Percentiles rank a stretch among this genome's conserved stretches.
Conservation (phyloP, 2,329 filamentous ascomycete species). For the Xylariaceae sp. region DNA sequence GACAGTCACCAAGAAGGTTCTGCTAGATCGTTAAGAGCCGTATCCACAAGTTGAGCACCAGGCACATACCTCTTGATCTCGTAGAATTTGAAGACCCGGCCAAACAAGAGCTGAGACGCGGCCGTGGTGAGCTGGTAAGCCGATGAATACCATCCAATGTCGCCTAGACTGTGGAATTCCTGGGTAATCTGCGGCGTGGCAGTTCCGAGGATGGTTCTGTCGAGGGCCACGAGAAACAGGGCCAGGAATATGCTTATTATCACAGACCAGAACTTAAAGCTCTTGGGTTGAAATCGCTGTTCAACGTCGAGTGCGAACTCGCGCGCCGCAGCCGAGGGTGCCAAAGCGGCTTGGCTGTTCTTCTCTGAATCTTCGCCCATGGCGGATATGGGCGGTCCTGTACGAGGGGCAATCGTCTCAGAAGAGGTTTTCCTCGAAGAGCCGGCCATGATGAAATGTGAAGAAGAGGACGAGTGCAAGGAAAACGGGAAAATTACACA, state of each 20-base stretch:
- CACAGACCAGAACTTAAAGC: slow-evolving; percentile 52
- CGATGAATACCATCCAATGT: slow-evolving; percentile 62
- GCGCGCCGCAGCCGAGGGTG: slow-evolving; percentile 1
- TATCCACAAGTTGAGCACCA: neutral
- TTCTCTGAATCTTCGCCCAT: slow-evolving; percentile 23
- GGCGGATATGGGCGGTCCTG: neutral
- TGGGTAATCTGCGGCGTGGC: slow-evolving; percentile 54
- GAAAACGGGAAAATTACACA: neutral
- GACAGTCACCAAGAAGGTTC: slow-evolving; percentile 46
- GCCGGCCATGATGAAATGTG: slow-evolving; percentile 15
- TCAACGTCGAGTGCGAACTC: slow-evolving; percentile 19
- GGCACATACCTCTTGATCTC: slow-evolving; percentile 43
- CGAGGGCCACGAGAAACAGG: slow-evolving; percentile 56
- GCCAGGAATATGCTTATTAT: slow-evolving; percentile 51
- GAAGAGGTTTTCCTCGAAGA: slow-evolving; percentile 19
- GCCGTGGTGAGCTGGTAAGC: slow-evolving; percentile 58
- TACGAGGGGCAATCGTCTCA: slow-evolving; percentile 10
- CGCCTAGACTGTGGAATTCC: slow-evolving; percentile 53
- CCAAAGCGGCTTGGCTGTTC: neutral
- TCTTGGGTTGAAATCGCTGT: slow-evolving; percentile 49
- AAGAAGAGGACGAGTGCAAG: neutral
- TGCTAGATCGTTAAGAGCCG: slow-evolving; percentile 20
- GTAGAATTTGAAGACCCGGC: slow-evolving; percentile 53
- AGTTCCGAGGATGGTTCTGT: slow-evolving; percentile 53
- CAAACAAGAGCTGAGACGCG: slow-evolving; percentile 51